Base-by-base conservation (phyloP, 2,329 filamentous ascomycete genomes). In the Cladosporium velox region DNA sequence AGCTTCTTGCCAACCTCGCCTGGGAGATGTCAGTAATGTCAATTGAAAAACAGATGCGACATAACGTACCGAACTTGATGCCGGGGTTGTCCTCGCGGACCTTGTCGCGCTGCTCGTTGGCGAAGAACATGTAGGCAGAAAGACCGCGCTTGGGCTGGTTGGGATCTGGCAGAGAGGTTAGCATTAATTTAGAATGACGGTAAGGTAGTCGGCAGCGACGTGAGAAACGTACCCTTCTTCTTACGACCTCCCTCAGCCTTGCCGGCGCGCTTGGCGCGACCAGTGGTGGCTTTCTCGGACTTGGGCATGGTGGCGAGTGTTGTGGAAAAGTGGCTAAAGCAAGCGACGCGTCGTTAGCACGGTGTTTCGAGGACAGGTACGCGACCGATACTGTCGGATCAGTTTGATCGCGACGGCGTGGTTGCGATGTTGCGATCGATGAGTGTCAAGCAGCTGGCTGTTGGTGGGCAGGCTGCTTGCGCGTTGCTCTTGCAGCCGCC, bases 81-180 rank as follows among this genome's bases (percentile, higher is more conserved):
- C 93, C 94, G 47, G 94, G 94, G 87, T 98, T 98, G 83, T 98
- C 94, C 80, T 97, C 93, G 75, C 95, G 92, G 74, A 99, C 95
- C 81, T 95, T 96, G 79, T 98, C 94, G 75, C 95, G 93, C 84
- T 97, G 92, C 84, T 98, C 95, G 79, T 98, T 98, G 88, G 95
- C 95, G 81, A 98, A 99, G 90, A 98, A 98, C 95, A 99, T 99
- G 89, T 99, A 99, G 71, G 95, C 95, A 64, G 95, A 98, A 60
- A 99, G 92, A 85, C 94, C 95, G 83, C 95, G 93, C 93, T 98
- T 99, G 80, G 95, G 95, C 68, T 93, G 94, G 83, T 97, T 97
- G 82, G 93, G 93, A 83, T 97, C 93, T 96, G 75, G 35, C 5
- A 8, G 14, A 47, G 18, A 24, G 59, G 70, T 74, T 59, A 72